These are phyloP conservation scores for Camelina laxa DNA, from an alignment of 345 rosid genomes.

Conservation along the genomic window DNA sequence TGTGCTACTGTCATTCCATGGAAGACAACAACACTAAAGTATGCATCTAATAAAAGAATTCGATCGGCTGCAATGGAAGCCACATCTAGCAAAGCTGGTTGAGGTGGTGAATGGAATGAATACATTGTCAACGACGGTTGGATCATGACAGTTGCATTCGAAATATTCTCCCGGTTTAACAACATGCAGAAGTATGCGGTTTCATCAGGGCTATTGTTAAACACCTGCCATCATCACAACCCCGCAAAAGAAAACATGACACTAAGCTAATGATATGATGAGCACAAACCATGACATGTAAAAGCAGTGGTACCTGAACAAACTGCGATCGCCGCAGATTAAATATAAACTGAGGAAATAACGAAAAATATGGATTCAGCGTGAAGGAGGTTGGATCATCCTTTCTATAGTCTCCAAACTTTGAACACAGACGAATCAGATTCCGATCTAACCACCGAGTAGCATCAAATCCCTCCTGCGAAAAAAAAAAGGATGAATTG, in stretches of 20 bases:
- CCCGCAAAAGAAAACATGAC: slow-evolving; percentile 20
- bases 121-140: slow-evolving; percentile 93
- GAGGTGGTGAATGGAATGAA: slow-evolving; percentile 80
- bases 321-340: slow-evolving; percentile 95
- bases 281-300: slow-evolving; percentile 12
- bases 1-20: slow-evolving; percentile 99
- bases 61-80: slow-evolving; percentile 93
- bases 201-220: slow-evolving; percentile 98
- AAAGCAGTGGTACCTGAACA: slow-evolving; percentile 69
- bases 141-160: slow-evolving; percentile 97
- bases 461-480: slow-evolving; percentile 97
- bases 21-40: slow-evolving; percentile 90
- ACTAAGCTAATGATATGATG: slow-evolving; percentile 5
- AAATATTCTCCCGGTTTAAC: slow-evolving; percentile 82
- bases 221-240: slow-evolving; percentile 60
- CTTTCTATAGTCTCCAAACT: slow-evolving; percentile 93
- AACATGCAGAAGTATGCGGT: slow-evolving; percentile 96
- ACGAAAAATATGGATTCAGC: slow-evolving; percentile 81
- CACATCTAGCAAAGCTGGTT: slow-evolving; percentile 90
- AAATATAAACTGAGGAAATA: slow-evolving; percentile 98
- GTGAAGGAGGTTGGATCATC: slow-evolving; percentile 96
- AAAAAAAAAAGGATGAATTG: neutral
- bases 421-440: slow-evolving; percentile 90
- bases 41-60: slow-evolving; percentile 88
- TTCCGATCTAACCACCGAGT: slow-evolving; percentile 96